These are phyloP conservation scores for Diaporthe nobilis DNA, from an alignment of 2,329 filamentous ascomycete genomes.

Conservation along the genomic window DNA sequence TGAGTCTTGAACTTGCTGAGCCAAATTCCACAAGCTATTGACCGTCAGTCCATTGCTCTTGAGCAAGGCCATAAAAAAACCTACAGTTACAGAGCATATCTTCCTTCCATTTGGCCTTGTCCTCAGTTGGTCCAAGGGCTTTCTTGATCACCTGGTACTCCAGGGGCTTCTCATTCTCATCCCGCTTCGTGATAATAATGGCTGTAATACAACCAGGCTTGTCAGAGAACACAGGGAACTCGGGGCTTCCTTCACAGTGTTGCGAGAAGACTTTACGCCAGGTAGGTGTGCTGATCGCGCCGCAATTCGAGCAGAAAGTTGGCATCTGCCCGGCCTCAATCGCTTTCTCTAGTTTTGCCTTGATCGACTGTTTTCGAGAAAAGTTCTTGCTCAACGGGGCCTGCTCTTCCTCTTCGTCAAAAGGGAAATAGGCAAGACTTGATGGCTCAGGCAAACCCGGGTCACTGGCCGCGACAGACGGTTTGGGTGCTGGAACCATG, in stretches of 20 bases:
- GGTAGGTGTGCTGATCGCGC: conserved; percentile 94
- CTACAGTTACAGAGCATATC: conserved; percentile 89
- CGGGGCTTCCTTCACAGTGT: conserved; percentile 77
- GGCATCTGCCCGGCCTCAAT: conserved; percentile 88
- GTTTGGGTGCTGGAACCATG: conserved; percentile 43
- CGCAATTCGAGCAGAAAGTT: conserved; percentile 91
- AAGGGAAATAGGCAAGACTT: conserved; percentile 49
- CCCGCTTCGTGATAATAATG: conserved; percentile 76
- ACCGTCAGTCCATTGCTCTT: conserved; percentile 48
- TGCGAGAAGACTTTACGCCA: conserved; percentile 96
- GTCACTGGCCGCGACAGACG: conserved; percentile 63
- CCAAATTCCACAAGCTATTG: conserved; percentile 88
- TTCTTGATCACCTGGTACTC: conserved; percentile 86
- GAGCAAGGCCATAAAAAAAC: conserved; percentile 51
- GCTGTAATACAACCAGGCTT: conserved; percentile 82
- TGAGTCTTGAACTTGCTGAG: conserved; percentile 89
- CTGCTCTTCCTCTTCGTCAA: conserved; percentile 55
- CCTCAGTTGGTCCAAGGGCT: conserved; percentile 71
- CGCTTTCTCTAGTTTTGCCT: conserved; percentile 71
- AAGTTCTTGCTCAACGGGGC: conserved; percentile 73
- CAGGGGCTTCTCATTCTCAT: conserved; percentile 73
- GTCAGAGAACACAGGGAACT: conserved; percentile 78
- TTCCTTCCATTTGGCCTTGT: conserved; percentile 77
- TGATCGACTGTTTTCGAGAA: conserved; percentile 74
- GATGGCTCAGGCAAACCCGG: conserved; percentile 52